These are phyloP conservation scores for Niveomyces coronatus DNA, from an alignment of 2,329 filamentous ascomycete genomes.

Conservation along the genomic window DNA sequence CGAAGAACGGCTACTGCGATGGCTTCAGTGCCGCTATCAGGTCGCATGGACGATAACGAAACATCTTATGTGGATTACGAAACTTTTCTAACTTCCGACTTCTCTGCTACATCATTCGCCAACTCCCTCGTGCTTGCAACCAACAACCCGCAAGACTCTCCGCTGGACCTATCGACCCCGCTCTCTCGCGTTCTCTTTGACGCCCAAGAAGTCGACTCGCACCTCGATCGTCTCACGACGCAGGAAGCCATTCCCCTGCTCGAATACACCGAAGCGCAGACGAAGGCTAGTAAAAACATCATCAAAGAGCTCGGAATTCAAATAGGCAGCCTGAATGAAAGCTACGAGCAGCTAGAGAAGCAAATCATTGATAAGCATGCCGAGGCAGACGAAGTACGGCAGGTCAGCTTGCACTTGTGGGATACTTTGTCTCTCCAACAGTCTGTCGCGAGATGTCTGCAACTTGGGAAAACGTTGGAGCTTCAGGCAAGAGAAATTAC, in stretches of 20 bases:
- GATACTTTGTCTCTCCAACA: slow-evolving; percentile 69
- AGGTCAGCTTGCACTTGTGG: slow-evolving; percentile 69
- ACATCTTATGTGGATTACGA: slow-evolving; percentile 94
- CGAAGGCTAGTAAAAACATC: slow-evolving; percentile 60
- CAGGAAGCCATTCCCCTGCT: slow-evolving; percentile 74
- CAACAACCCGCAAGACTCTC: slow-evolving; percentile 83
- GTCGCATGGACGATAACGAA: slow-evolving; percentile 37
- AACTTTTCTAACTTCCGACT: slow-evolving; percentile 72
- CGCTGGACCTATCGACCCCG: slow-evolving; percentile 87
- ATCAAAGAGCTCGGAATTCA: slow-evolving; percentile 70
- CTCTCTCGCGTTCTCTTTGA: slow-evolving; percentile 92
- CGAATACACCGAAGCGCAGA: slow-evolving; percentile 64
- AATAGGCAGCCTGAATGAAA: slow-evolving; percentile 68
- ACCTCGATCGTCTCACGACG: slow-evolving; percentile 83
- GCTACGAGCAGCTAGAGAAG: slow-evolving; percentile 74
- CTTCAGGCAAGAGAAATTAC: slow-evolving; percentile 64
- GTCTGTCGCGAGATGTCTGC: slow-evolving; percentile 66
- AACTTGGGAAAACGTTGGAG: slow-evolving; percentile 77
- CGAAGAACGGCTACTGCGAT: slow-evolving; percentile 4
- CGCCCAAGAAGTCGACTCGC: slow-evolving; percentile 91
- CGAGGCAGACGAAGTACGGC: slow-evolving; percentile 70
- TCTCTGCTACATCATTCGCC: slow-evolving; percentile 73
- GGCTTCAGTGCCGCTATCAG: slow-evolving; percentile 8
- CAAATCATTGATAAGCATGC: slow-evolving; percentile 82
- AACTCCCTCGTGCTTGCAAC: slow-evolving; percentile 81